Percentiles rank a stretch among this genome's conserved stretches.
phyloP scores from a whole-genome alignment of 495 filamentous ascomycete species.

The Neurospora sp. region DNA sequence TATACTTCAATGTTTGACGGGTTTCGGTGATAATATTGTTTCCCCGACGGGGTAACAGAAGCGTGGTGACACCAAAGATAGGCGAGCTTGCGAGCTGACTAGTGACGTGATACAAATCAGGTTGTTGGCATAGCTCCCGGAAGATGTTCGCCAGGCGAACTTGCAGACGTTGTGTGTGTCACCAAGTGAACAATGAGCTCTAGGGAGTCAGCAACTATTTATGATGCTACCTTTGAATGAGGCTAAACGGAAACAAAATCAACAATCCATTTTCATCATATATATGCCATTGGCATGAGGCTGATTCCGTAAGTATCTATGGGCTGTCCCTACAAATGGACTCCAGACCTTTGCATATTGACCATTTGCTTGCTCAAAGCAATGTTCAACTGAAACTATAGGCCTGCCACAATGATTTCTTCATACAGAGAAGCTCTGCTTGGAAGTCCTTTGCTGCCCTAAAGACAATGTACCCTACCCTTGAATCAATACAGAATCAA shows the following conservation, averaged over 20 bases:
- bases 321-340: neutral
- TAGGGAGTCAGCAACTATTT: neutral
- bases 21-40: neutral
- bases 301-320: neutral
- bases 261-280: neutral
- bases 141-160: neutral
- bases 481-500: neutral
- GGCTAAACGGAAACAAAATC: neutral
- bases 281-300: too few relatives aligned
- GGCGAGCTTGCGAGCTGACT: neutral
- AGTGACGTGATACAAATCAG: neutral
- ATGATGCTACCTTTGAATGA: neutral
- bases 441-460: neutral
- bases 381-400: neutral
- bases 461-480: too few relatives aligned
- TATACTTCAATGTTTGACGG: neutral
- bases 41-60: neutral
- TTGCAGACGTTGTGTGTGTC: neutral
- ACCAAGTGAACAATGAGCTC: neutral
- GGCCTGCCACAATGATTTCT: neutral
- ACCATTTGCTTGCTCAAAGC: neutral
- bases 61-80: neutral
- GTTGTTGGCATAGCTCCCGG: neutral
- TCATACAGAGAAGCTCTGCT: neutral
- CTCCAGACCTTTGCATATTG: neutral